A percentile compares a stretch with the other conserved stretches of the same genome.
Conservation (phyloP, 352 stramenopile species). For the Phytophthora hibernalis region DNA sequence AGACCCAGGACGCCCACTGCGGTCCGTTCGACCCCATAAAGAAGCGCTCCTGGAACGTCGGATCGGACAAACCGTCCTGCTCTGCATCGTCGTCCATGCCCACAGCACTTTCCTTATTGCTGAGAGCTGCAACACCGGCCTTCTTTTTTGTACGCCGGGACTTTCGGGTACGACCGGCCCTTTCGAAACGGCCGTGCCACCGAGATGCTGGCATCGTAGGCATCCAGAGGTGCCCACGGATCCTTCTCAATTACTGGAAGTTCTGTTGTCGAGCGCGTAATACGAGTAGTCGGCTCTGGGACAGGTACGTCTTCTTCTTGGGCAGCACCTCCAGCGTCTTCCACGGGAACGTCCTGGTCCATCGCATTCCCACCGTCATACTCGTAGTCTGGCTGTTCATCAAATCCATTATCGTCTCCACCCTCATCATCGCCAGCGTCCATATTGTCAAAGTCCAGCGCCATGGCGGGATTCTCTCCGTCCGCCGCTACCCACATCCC, state of each 20-base stretch:
- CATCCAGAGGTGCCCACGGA: constrained; percentile 74
- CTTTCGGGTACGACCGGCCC: constrained; percentile 67
- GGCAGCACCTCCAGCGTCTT: constrained; percentile 13
- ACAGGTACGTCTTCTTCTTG: constrained; percentile 8
- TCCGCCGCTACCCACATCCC: constrained; percentile 31
- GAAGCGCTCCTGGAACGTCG: constrained; percentile 70
- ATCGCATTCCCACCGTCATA: constrained; percentile 39
- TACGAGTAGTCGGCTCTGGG: neutral
- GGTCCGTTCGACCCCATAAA: constrained; percentile 52
- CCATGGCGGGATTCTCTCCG: constrained; percentile 31
- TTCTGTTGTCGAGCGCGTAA: neutral
- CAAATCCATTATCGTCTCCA: constrained; percentile 29
- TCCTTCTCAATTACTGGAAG: constrained; percentile 50
- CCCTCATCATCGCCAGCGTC: constrained; percentile 40
- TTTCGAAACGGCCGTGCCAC: constrained; percentile 78
- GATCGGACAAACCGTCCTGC: constrained; percentile 64
- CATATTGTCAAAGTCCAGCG: constrained; percentile 58
- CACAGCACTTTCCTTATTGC: constrained; percentile 44
- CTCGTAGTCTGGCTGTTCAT: constrained; percentile 41
- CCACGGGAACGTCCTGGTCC: constrained; percentile 27
- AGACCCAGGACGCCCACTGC: constrained; percentile 81
- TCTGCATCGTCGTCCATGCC: constrained; percentile 48
- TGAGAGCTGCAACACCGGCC: constrained; percentile 20
- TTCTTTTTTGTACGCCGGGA: constrained; percentile 52
- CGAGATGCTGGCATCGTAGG: constrained; percentile 77